phyloP scores from a whole-genome alignment of 2,329 filamentous ascomycete genomes.

The Penicillium sp. region DNA sequence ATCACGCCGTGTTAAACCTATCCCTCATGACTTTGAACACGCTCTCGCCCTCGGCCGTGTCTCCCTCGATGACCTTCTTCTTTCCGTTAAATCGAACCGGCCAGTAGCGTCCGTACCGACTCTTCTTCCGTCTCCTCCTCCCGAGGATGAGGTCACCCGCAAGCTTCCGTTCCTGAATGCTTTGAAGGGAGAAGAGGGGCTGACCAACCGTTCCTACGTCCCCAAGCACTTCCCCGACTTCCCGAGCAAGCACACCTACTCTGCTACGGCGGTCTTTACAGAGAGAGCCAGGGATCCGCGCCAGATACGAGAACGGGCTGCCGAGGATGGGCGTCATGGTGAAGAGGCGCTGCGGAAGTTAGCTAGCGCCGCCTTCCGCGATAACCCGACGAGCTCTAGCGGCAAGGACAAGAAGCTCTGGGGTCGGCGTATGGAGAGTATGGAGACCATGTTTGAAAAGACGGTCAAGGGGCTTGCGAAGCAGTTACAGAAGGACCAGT shows the following conservation, averaged over 20 bases:
- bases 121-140: constrained; percentile 39
- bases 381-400: constrained; percentile 40
- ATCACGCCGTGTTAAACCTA: constrained; percentile 52
- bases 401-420: constrained; percentile 41
- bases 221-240: constrained; percentile 59
- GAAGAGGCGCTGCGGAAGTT: constrained; percentile 62
- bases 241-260: constrained; percentile 62
- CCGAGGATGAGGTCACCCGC: constrained; percentile 36
- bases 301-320: constrained; percentile 58
- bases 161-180: constrained; percentile 48
- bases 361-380: constrained; percentile 46
- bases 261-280: constrained; percentile 55
- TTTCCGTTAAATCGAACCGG: constrained; percentile 30
- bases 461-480: constrained; percentile 51
- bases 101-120: constrained; percentile 22
- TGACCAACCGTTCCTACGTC: constrained; percentile 50
- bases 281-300: constrained; percentile 57
- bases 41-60: constrained; percentile 33
- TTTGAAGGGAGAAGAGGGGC: constrained; percentile 46
- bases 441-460: constrained; percentile 53
- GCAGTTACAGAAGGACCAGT: constrained; percentile 33
- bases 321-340: constrained; percentile 60
- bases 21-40: constrained; percentile 57
- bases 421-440: constrained; percentile 38
- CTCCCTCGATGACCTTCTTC: constrained; percentile 32